A percentile compares a stretch with the other conserved stretches of the same genome.
phyloP scores from a whole-genome alignment of 1,139 yeast species.

The Candida sp. region DNA sequence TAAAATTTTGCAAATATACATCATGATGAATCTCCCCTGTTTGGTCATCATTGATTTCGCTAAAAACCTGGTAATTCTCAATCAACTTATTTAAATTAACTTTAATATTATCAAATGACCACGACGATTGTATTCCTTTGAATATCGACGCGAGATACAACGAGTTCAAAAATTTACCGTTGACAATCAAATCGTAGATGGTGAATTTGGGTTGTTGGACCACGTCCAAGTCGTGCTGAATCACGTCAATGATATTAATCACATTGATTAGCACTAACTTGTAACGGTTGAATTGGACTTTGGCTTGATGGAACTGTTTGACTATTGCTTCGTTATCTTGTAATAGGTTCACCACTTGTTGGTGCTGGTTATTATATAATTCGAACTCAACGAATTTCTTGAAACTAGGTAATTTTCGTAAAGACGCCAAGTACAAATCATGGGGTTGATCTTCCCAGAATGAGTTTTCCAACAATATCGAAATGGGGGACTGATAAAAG shows the following conservation, averaged over 20 bases:
- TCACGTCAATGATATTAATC: conserved; percentile 19
- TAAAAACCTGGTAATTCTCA: background rate
- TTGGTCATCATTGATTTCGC: conserved; percentile 3
- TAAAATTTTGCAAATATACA: conserved; percentile 2
- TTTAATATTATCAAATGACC: background rate
- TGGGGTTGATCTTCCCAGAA: conserved; percentile 5
- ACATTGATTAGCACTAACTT: conserved; percentile 21
- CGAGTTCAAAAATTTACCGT: conserved; percentile 16
- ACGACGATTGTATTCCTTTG: background rate
- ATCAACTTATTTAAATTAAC: background rate
- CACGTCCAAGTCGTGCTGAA: conserved; percentile 10
- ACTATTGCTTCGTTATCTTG: conserved; percentile 14
- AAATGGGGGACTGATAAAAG: conserved; percentile 66
- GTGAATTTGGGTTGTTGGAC: conserved; percentile 23
- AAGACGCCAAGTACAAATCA: conserved; percentile 14
- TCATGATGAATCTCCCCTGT: conserved; percentile 1
- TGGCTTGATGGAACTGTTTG: conserved; percentile 15
- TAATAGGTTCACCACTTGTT: conserved; percentile 14
- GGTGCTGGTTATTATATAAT: conserved; percentile 8
- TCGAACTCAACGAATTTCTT: conserved; percentile 29
- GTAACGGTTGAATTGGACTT: conserved; percentile 17
- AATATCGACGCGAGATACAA: conserved; percentile 9
- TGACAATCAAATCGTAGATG: conserved; percentile 27
- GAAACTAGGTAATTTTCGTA: conserved; percentile 37
- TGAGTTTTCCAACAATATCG: conserved; percentile 28